Base-by-base conservation (phyloP, 139 green algal species). In the Chlorella sp. region DNA sequence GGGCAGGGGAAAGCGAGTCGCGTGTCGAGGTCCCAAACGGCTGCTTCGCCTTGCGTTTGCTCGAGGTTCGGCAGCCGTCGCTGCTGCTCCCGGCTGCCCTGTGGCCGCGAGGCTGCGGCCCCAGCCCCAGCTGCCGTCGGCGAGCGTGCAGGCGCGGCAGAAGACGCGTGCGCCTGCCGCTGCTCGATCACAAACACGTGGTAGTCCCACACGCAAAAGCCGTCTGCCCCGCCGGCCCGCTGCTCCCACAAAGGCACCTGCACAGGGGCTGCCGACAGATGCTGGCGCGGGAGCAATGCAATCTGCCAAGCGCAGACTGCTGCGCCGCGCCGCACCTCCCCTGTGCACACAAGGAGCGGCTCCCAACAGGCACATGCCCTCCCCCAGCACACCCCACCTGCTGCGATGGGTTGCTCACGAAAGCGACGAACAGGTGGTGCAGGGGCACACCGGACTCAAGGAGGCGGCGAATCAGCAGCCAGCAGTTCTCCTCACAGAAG, bases 401-500 rank as follows among this genome's bases (percentile, higher is more conserved):
- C 55, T 85, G 72, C 15, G 21, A 67, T 11, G 29, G 36, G 43
- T 90, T 90, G 29, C 58, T 79, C 5, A 88, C 60, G 45, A 88
- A 88, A 0, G 87, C 64, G 5, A 70, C 84, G 38, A 62, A 79
- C 2, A 88, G 70, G 1, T 69, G 35, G 4, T 67, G n/a, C 43
- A 9, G 43, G 46, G 5, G 43, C 48, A 12, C 4, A 6, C 27
- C 48, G 31, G 8, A 0, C 35, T 14, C 35, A n/a, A 67, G 55
- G n/a, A 78, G 79, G 19, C 15, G n/a, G 5, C 43, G 33, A 1
- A 41, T n/a, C 27, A 90, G 58, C 1, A 45, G 27, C 8, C 77
- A 79, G 0, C 82, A 69, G 36, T 90, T 90, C 29, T 90, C 85
- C 35, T 90, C 85, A 36, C 85, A 90, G 43, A 82, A 90, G 50